Base-by-base conservation (phyloP, 768 basidiomycete genomes). In the Mrakia hoshinonis region DNA sequence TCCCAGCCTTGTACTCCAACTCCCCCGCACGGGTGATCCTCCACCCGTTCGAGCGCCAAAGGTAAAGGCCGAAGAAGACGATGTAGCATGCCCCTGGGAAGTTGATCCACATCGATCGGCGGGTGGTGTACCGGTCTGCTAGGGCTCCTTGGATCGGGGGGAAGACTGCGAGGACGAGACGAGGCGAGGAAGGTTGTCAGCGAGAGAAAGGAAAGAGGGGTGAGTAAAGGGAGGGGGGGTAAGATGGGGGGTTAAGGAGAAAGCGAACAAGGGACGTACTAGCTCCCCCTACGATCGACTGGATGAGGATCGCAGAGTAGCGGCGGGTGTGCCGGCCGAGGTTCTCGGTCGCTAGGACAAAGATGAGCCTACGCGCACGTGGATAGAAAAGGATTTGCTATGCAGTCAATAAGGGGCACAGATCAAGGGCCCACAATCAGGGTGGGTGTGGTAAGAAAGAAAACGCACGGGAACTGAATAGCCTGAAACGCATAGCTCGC, bases 401-500 rank as follows among this genome's bases (percentile, higher is more conserved):
- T n/a, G n/a, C n/a, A n/a, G n/a, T n/a, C n/a, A n/a, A n/a, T n/a
- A n/a, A n/a, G n/a, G n/a, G n/a, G n/a, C n/a, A n/a, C n/a, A n/a
- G n/a, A n/a, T n/a, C n/a, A n/a, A n/a, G n/a, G n/a, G n/a, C n/a
- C n/a, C n/a, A n/a, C n/a, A n/a, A n/a, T n/a, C n/a, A n/a, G n/a
- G n/a, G n/a, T n/a, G n/a, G n/a, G n/a, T n/a, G n/a, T n/a, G n/a
- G n/a, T n/a, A n/a, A n/a, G n/a, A n/a, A n/a, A n/a, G n/a, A n/a
- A n/a, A n/a, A n/a, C n/a, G n/a, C n/a, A 51, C 20, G 75, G 73
- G 70, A 74, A 75, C 74, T 75, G 76, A 73, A 77, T 75, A 18
- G 87, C 87, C 79, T 89, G 87, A 77, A 88, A 87, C 82, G 87
- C 87, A 82, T 88, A 88, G 68, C 89, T 79, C 68, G 81, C 76